These are phyloP conservation scores for Cladosporium velox DNA, from an alignment of 2,329 filamentous ascomycete species.

Conservation along the genomic window DNA sequence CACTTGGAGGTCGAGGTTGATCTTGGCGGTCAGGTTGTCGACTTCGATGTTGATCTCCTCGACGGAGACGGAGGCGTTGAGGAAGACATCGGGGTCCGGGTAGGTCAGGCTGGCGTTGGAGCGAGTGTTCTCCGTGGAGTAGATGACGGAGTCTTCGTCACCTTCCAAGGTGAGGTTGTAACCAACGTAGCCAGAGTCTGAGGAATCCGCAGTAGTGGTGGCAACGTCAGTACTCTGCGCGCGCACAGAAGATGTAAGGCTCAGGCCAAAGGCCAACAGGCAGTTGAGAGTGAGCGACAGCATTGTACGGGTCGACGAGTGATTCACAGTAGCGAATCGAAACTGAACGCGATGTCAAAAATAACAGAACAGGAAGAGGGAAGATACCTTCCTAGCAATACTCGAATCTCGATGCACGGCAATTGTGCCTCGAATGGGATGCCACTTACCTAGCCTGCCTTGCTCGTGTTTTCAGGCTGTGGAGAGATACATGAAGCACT, in stretches of 20 bases:
- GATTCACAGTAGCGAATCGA: not conserved
- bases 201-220: slow-evolving; percentile 7
- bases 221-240: slow-evolving; percentile 31
- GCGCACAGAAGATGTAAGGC: slow-evolving; percentile 33
- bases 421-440: slow-evolving; percentile 1
- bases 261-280: slow-evolving; percentile 23
- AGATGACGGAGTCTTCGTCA: slow-evolving; percentile 48
- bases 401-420: slow-evolving; percentile 3
- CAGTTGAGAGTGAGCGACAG: slow-evolving; percentile 20
- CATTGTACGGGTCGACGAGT: slow-evolving; percentile 1
- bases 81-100: slow-evolving; percentile 56
- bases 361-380: not conserved
- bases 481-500: not conserved
- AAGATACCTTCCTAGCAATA: not conserved
- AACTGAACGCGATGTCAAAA: not conserved
- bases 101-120: slow-evolving; percentile 46
- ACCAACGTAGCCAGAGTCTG: slow-evolving; percentile 27
- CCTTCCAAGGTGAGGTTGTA: slow-evolving; percentile 38
- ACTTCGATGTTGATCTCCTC: slow-evolving; percentile 62
- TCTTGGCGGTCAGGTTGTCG: slow-evolving; percentile 53
- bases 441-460: slow-evolving; percentile 6
- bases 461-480: not conserved
- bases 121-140: slow-evolving; percentile 38
- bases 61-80: slow-evolving; percentile 61
- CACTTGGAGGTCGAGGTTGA: slow-evolving; percentile 58